A percentile compares a stretch with the other conserved stretches of the same genome.
phyloP scores from a whole-genome alignment of 495 filamentous ascomycete species.

The Xylaria palmicola region DNA sequence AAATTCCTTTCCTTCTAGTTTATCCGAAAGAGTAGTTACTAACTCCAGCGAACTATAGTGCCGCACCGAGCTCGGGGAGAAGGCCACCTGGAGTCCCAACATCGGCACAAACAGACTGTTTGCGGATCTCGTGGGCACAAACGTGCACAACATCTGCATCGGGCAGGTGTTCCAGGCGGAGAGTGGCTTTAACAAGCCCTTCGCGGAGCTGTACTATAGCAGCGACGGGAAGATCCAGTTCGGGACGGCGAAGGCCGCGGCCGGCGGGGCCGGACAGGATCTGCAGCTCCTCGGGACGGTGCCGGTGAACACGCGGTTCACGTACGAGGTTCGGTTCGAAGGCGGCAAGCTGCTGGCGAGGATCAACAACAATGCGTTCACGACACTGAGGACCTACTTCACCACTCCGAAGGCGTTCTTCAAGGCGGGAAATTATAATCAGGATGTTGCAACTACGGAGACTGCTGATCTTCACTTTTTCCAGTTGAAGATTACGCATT shows the following conservation, averaged over 20 bases:
- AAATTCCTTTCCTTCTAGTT: background rate
- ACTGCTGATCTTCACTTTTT: conserved; percentile 33
- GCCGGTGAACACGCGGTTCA: conserved; percentile 27
- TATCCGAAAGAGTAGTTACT: background rate
- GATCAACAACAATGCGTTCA: conserved; percentile 31
- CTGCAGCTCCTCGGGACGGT: conserved; percentile 30
- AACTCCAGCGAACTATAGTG: conserved; percentile 19
- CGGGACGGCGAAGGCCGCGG: conserved; percentile 32
- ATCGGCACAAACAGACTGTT: conserved; percentile 33
- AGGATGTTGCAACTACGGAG: conserved; percentile 25
- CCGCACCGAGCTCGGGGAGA: conserved; percentile 43
- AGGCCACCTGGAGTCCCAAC: conserved; percentile 33
- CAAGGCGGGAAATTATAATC: conserved; percentile 46
- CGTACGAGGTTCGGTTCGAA: conserved; percentile 37
- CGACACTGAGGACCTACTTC: conserved; percentile 31
- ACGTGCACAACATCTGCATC: conserved; percentile 35
- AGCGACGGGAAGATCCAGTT: conserved; percentile 29
- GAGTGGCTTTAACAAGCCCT: conserved; percentile 33
- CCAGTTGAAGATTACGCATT: conserved; percentile 32
- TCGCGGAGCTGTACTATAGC: conserved; percentile 39
- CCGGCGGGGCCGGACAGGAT: conserved; percentile 26
- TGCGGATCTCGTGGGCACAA: conserved; percentile 29
- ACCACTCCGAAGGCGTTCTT: conserved; percentile 40
- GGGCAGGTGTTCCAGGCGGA: conserved; percentile 40
- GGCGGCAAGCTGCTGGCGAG: conserved; percentile 24